Conservation (phyloP, 805 yeast genomes). For the Candida pseudofarinosa region DNA sequence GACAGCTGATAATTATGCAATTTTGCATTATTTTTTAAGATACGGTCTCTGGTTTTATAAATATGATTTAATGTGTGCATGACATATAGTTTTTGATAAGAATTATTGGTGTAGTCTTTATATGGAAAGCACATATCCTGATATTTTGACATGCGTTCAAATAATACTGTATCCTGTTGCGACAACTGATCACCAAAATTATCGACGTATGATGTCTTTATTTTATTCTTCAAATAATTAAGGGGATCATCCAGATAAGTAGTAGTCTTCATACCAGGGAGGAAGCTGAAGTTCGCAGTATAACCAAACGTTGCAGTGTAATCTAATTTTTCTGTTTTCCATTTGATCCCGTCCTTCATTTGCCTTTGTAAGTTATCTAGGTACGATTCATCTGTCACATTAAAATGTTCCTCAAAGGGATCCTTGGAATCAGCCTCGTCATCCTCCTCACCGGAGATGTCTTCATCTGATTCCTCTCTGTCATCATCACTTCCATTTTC, state of each 20-base stretch:
- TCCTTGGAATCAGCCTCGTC: conserved; percentile 49
- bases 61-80: conserved; percentile 81
- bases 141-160: conserved; percentile 68
- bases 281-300: conserved; percentile 13
- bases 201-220: neutral
- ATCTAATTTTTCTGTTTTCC: conserved; percentile 22
- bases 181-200: conserved; percentile 10
- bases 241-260: neutral
- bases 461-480: conserved; percentile 21
- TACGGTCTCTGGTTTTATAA: conserved; percentile 80
- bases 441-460: conserved; percentile 6
- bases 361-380: conserved; percentile 24
- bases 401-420: conserved; percentile 77
- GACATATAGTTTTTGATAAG: conserved; percentile 58
- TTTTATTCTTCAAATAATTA: neutral
- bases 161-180: conserved; percentile 46
- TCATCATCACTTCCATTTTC: conserved; percentile 17
- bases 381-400: conserved; percentile 40
- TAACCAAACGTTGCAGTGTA: conserved; percentile 20
- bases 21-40: conserved; percentile 70
- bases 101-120: conserved; percentile 44
- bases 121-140: conserved; percentile 66
- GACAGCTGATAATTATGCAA: conserved; percentile 41
- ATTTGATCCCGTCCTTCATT: conserved; percentile 16
- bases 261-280: neutral